phyloP scores from a whole-genome alignment of 73 alveolate genomes.

The Uronychia binucleata region DNA sequence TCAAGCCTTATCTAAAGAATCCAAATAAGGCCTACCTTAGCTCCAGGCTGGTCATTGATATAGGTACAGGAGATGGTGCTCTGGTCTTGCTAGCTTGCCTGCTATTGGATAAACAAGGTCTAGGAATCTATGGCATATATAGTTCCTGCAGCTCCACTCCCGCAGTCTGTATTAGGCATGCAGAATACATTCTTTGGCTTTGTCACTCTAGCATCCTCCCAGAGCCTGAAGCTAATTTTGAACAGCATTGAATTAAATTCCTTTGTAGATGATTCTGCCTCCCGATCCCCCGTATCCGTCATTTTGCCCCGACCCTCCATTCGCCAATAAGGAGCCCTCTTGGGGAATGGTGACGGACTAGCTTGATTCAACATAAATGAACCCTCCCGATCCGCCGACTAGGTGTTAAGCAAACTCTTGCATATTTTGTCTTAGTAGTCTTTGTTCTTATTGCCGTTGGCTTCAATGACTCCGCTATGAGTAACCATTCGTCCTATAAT shows the following conservation, averaged over 20 bases:
- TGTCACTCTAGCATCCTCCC: too few species aligned
- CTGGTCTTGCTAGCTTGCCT: too few species aligned
- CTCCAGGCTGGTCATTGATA: too few species aligned
- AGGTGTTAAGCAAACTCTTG: neutral
- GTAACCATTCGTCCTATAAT: neutral
- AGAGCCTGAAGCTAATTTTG: neutral
- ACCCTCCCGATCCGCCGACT: neutral
- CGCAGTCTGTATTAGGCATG: neutral
- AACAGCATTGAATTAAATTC: neutral
- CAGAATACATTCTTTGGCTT: too few species aligned
- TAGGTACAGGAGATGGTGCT: too few species aligned
- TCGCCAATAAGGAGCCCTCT: neutral
- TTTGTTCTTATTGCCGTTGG: neutral
- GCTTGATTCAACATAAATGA: neutral
- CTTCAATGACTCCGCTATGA: neutral
- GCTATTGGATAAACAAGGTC: too few species aligned
- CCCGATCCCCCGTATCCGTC: neutral
- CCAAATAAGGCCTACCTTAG: too few species aligned
- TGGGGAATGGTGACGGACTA: neutral
- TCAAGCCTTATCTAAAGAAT: too few species aligned
- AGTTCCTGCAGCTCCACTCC: neutral
- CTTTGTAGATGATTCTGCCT: neutral
- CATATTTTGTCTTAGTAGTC: neutral
- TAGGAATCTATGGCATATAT: neutral
- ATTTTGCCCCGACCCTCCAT: neutral